phyloP scores from a whole-genome alignment of 371 early-diverging fungal species.

The Mortierella sp. region DNA sequence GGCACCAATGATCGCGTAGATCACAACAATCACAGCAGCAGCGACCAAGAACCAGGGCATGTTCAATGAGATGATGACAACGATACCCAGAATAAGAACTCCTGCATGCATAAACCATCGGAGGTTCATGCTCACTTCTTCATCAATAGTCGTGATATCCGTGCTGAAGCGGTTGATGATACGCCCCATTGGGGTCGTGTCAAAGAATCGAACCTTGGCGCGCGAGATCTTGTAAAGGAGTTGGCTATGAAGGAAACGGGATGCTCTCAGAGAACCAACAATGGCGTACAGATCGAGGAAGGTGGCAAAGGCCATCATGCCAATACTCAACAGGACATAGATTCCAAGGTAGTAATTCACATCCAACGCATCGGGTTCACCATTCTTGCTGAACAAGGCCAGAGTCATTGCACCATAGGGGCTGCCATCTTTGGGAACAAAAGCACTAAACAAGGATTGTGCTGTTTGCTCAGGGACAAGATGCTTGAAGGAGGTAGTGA shows the following conservation, averaged over 20 bases:
- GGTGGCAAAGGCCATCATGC: constrained; percentile 49
- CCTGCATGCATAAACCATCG: constrained; percentile 55
- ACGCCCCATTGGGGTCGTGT: constrained; percentile 87
- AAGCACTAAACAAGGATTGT: constrained; percentile 37
- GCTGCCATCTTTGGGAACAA: constrained; percentile 19
- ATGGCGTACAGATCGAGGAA: constrained; percentile 56
- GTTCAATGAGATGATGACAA: constrained; percentile 69
- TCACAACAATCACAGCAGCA: constrained; percentile 37
- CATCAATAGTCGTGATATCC: constrained; percentile 64
- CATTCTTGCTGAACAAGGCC: constrained; percentile 26
- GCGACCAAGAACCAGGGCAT: constrained; percentile 71
- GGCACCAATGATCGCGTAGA: constrained; percentile 64
- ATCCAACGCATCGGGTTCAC: constrained; percentile 34
- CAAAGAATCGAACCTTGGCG: constrained; percentile 83
- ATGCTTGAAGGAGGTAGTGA: constrained; percentile 31
- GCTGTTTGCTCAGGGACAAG: constrained; percentile 36
- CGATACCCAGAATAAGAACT: constrained; percentile 67
- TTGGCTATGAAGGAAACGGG: constrained; percentile 56
- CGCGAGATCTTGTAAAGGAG: constrained; percentile 63
- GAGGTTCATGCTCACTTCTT: constrained; percentile 58
- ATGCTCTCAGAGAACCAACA: constrained; percentile 56
- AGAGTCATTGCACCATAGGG: constrained; percentile 22
- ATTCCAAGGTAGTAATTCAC: constrained; percentile 58
- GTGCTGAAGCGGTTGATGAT: constrained; percentile 87
- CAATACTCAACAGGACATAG: constrained; percentile 61